Percentiles rank a stretch among this genome's conserved stretches.
These are phyloP conservation scores for Hydrangea macrophylla DNA, from an alignment of 148 eudicot genomes.

Conservation along the genomic window DNA sequence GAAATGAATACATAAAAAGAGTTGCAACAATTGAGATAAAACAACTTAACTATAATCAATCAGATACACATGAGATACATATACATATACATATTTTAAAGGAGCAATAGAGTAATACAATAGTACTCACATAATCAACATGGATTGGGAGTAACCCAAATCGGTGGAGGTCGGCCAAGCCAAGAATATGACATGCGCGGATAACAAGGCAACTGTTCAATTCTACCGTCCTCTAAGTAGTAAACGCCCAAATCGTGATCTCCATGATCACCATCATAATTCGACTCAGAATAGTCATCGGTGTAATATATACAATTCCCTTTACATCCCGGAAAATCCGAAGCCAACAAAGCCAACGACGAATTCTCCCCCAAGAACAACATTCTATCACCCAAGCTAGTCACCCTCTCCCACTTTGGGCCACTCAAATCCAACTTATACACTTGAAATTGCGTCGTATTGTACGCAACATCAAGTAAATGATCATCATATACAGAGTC, in stretches of 20 bases:
- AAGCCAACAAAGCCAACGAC: slow-evolving; percentile 47
- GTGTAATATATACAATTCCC: slow-evolving; percentile 64
- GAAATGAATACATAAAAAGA: background rate
- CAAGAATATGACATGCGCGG: slow-evolving; percentile 30
- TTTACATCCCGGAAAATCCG: slow-evolving; percentile 50
- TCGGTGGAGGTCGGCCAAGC: slow-evolving; percentile 48
- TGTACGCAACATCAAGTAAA: slow-evolving; percentile 27
- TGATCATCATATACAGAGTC: slow-evolving; percentile 32
- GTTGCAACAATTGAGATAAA: background rate
- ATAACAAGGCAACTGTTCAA: slow-evolving; percentile 51
- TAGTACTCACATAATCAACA: slow-evolving; percentile 31
- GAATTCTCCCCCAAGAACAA: slow-evolving; percentile 68
- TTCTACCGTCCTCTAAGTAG: slow-evolving; percentile 40
- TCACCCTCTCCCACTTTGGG: slow-evolving; percentile 49
- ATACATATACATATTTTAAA: background rate
- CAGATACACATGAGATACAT: background rate
- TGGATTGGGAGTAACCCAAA: slow-evolving; percentile 78
- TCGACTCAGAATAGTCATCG: slow-evolving; percentile 57
- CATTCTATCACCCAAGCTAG: slow-evolving; percentile 39
- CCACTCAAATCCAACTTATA: slow-evolving; percentile 32
- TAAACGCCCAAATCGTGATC: slow-evolving; percentile 66
- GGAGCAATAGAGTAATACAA: background rate
- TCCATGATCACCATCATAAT: slow-evolving; percentile 30
- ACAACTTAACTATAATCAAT: background rate
- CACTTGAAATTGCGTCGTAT: slow-evolving; percentile 52